These are phyloP conservation scores for Panus rudis DNA, from an alignment of 768 basidiomycete species.

Conservation along the genomic window DNA sequence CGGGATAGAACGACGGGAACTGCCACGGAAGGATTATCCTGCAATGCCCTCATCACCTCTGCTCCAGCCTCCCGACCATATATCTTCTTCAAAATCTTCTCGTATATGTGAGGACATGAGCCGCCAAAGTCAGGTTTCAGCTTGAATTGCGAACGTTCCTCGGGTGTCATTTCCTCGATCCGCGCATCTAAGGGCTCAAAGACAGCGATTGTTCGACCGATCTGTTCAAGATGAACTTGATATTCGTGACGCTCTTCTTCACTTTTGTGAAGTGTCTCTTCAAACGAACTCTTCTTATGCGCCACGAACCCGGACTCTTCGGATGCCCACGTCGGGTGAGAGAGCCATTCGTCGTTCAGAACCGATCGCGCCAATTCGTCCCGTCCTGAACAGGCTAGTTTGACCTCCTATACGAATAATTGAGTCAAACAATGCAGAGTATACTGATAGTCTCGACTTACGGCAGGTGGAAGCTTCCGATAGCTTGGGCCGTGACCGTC, in stretches of 20 bases:
- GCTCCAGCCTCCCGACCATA: conserved; percentile 75
- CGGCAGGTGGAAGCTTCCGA: conserved; percentile 78
- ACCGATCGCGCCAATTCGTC: conserved; percentile 94
- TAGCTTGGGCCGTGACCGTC: conserved; percentile 93
- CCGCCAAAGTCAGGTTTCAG: conserved; percentile 89
- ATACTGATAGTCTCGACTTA: conserved; percentile 38
- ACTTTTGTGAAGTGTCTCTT: conserved; percentile 92
- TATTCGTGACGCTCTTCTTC: conserved; percentile 99
- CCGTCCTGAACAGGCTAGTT: conserved; percentile 87
- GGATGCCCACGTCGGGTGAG: conserved; percentile 96
- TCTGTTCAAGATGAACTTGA: conserved; percentile 89
- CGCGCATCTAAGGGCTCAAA: conserved; percentile 83
- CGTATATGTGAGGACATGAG: conserved; percentile 78
- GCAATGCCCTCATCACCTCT: conserved; percentile 80
- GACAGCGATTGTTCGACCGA: conserved; percentile 83
- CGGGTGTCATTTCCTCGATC: conserved; percentile 82
- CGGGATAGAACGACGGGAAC: conserved; percentile 88
- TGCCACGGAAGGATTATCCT: conserved; percentile 85
- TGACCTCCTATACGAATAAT: conserved; percentile 57
- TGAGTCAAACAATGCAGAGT: background rate
- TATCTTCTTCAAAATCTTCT: conserved; percentile 88
- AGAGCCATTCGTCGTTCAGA: conserved; percentile 96
- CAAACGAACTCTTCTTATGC: conserved; percentile 95
- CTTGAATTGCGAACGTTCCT: conserved; percentile 77
- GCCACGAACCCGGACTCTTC: conserved; percentile 92